Conservation (phyloP, 2,329 filamentous ascomycete species). For the Apiospora saccharicola region DNA sequence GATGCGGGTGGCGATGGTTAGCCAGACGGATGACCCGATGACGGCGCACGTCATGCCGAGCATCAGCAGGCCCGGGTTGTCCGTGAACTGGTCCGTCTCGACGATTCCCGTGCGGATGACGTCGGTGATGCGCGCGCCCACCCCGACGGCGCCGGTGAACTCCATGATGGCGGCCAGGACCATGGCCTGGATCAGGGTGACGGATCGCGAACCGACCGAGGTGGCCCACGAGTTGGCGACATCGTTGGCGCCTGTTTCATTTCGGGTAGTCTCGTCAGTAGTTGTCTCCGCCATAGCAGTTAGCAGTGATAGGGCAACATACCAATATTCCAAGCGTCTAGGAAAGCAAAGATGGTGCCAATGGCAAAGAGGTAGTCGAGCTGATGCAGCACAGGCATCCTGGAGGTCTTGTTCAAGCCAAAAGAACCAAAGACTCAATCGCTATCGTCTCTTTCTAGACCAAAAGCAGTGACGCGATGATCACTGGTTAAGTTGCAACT, state of each 20-base stretch:
- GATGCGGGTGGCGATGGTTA: slow-evolving; percentile 62
- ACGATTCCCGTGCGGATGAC: slow-evolving; percentile 70
- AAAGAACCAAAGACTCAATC: not conserved
- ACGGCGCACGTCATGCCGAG: slow-evolving; percentile 65
- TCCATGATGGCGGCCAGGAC: slow-evolving; percentile 65
- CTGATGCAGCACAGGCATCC: slow-evolving; percentile 50
- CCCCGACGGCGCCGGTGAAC: slow-evolving; percentile 66
- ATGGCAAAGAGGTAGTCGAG: slow-evolving; percentile 71
- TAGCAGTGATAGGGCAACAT: no score
- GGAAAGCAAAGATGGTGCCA: slow-evolving; percentile 69
- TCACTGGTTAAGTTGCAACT: slow-evolving; percentile 2
- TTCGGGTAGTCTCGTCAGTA: not conserved
- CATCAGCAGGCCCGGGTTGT: slow-evolving; percentile 61
- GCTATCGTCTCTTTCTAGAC: not conserved
- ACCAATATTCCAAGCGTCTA: slow-evolving; percentile 73
- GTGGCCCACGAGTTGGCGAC: slow-evolving; percentile 81
- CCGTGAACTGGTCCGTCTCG: slow-evolving; percentile 53
- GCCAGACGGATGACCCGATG: slow-evolving; percentile 59
- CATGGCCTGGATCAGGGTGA: slow-evolving; percentile 68
- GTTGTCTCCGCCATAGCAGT: slow-evolving; percentile 22
- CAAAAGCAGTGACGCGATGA: not conserved
- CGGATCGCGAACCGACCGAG: slow-evolving; percentile 73
- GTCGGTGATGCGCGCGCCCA: slow-evolving; percentile 66
- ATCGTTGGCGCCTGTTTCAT: slow-evolving; percentile 61
- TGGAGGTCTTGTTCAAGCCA: slow-evolving; percentile 17